Evolutionary conservation across 768 basidiomycete species (phyloP), one percentile per base, ranked within the genome.

Genomic region (Boletus sp.): DNA sequence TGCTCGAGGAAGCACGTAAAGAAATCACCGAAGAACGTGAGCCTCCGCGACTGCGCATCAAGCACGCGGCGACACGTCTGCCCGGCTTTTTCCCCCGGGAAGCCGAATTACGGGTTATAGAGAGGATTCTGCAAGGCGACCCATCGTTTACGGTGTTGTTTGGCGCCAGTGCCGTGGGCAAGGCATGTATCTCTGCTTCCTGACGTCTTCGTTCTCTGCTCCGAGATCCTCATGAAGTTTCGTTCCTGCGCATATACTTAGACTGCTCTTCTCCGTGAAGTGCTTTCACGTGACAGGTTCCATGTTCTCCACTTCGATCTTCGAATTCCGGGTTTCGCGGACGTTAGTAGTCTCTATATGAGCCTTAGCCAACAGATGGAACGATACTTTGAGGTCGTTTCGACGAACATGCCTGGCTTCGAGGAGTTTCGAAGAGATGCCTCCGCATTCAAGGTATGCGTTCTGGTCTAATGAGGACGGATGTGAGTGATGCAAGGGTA

Each of bases 281-380:
- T 92, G 27, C 81, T 93, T 25, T 83, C 83, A 11, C 74, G 76
- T 19, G 78, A 83, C 10, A 74, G 74, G 47, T 93, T 87, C 64
- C 88, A 90, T 71, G 88, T 92, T 50, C 78, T 92, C 45, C 87
- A 90, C 64, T 89, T 93, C 59, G 90, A 93, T 68, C 76, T 93
- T 40, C 83, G 90, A 5, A 90, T 92, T 46, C 82, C 90, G 4
- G 90, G 89, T 0, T 93, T 93, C 62, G 88, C 89, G 3, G 90
- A 92, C 64, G 75, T 93, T 11, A 72, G 81, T 1, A 91, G 90
- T 61, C 74, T 93, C 33, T 92, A 93, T 63, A 79, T 75, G 67
- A 86, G 88, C 50, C 76, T 93, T 10, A 87, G 86, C 59, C 80
- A 82, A 40, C 89, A 90, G 66, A 88, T 92, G 83, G 88, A 91